These are phyloP conservation scores for Mortierella polycephala DNA, from an alignment of 371 early-diverging fungal genomes.

Conservation along the genomic window DNA sequence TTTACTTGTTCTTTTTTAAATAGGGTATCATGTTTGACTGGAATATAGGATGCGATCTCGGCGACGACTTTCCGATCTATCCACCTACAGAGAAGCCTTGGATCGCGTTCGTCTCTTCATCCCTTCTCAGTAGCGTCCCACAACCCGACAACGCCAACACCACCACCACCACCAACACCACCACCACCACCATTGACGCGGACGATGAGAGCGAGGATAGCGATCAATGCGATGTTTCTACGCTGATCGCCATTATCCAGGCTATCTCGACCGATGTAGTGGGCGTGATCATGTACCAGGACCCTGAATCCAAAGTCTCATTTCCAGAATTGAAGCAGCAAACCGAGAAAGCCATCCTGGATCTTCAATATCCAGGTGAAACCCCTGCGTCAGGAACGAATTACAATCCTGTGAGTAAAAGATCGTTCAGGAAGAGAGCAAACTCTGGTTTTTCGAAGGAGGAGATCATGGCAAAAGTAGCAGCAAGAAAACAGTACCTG, in stretches of 20 bases:
- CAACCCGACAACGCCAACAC: background rate
- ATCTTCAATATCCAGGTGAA: slow-evolving; percentile 1
- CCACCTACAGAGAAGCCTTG: slow-evolving; percentile 41
- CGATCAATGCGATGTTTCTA: slow-evolving; percentile 18
- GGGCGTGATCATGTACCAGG: slow-evolving; percentile 44
- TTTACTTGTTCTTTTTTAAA: background rate
- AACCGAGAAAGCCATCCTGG: slow-evolving; percentile 27
- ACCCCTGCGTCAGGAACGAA: background rate
- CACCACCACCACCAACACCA: background rate
- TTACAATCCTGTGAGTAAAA: background rate
- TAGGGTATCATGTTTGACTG: slow-evolving; percentile 49
- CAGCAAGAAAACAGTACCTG: background rate
- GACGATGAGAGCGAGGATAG: background rate
- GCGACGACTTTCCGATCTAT: slow-evolving; percentile 26
- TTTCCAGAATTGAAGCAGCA: slow-evolving; percentile 26
- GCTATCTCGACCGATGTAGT: slow-evolving; percentile 34
- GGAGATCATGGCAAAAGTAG: slow-evolving; percentile 11
- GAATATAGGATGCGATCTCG: slow-evolving; percentile 39
- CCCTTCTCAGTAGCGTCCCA: slow-evolving; percentile 13
- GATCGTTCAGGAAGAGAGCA: slow-evolving; percentile 13
- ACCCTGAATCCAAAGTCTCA: slow-evolving; percentile 6
- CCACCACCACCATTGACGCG: background rate
- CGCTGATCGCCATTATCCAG: slow-evolving; percentile 29
- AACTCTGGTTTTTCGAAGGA: slow-evolving; percentile 15
- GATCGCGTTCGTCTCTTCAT: slow-evolving; percentile 50